Conservation (phyloP, 768 basidiomycete genomes). For the Tephrocybe rancida region DNA sequence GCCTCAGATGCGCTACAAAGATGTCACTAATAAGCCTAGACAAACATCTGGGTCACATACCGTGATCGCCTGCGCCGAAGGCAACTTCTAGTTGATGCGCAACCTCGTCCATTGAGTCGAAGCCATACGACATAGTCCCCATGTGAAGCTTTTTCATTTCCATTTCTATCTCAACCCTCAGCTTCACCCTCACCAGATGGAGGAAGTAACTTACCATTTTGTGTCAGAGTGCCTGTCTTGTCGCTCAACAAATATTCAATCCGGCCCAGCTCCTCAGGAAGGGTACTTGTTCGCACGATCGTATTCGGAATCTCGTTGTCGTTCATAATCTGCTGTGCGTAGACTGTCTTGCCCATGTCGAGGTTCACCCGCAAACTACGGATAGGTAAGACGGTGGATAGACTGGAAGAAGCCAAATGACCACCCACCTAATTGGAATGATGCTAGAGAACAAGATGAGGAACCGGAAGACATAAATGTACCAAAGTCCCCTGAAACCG, state of each 20-base stretch:
- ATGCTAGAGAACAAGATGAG: constrained; percentile 98
- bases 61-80: constrained; percentile 68
- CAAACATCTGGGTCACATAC: constrained; percentile 31
- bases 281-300: constrained; percentile 95
- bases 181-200: background rate
- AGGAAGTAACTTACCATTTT: constrained; percentile 73
- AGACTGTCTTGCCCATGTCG: constrained; percentile 99
- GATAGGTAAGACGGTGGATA: background rate
- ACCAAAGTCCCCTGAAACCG: constrained; percentile 95
- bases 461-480: constrained; percentile 95
- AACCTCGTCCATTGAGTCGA: constrained; percentile 99
- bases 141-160: constrained; percentile 99
- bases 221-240: constrained; percentile 97
- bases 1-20: constrained; percentile 40
- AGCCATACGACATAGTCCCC: constrained; percentile 97
- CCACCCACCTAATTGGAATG: constrained; percentile 91
- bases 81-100: constrained; percentile 87
- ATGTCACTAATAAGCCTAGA: background rate
- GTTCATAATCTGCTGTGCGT: constrained; percentile 93
- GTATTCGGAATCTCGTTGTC: constrained; percentile 93
- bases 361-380: constrained; percentile 94
- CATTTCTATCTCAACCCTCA: constrained; percentile 70
- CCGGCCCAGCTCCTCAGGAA: constrained; percentile 94
- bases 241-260: constrained; percentile 96
- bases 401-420: background rate